Evolutionary conservation across 345 rosid genomes (phyloP).

Genomic region (Boechera stricta): DNA sequence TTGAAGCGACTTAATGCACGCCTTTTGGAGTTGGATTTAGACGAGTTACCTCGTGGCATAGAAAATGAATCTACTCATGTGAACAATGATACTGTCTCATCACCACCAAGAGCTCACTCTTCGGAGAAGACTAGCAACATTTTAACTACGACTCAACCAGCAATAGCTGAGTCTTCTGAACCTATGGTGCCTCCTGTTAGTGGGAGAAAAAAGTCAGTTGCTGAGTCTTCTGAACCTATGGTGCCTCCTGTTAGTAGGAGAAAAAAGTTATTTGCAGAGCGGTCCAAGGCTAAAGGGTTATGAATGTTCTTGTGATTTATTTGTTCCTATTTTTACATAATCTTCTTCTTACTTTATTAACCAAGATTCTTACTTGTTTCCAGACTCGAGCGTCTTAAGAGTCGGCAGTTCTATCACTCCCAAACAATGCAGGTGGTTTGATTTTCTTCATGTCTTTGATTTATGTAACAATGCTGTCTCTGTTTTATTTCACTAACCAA

Average conservation of each 20-base stretch:
- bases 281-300: constrained; percentile 63
- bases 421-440: constrained; percentile 80
- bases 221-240: neutral
- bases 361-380: constrained; percentile 17
- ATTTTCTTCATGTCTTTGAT: constrained; percentile 1
- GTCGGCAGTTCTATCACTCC: constrained; percentile 84
- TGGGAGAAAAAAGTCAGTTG: neutral
- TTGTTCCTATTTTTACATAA: neutral
- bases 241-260: constrained; percentile 38
- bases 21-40: constrained; percentile 62
- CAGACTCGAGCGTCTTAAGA: constrained; percentile 65
- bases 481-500: constrained; percentile 18
- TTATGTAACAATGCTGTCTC: constrained; percentile 7
- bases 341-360: neutral
- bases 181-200: constrained; percentile 50
- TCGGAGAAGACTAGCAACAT: constrained; percentile 47
- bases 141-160: constrained; percentile 43
- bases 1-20: constrained; percentile 53
- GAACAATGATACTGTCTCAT: constrained; percentile 50
- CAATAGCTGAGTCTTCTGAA: constrained; percentile 45
- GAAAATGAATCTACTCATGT: constrained; percentile 45
- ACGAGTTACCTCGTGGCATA: constrained; percentile 46
- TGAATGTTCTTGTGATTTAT: constrained; percentile 13
- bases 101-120: constrained; percentile 44
- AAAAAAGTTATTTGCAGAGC: constrained; percentile 56